These are phyloP conservation scores for Backusella australiensis DNA, from an alignment of 192 early-diverging fungal genomes.

Conservation along the genomic window DNA sequence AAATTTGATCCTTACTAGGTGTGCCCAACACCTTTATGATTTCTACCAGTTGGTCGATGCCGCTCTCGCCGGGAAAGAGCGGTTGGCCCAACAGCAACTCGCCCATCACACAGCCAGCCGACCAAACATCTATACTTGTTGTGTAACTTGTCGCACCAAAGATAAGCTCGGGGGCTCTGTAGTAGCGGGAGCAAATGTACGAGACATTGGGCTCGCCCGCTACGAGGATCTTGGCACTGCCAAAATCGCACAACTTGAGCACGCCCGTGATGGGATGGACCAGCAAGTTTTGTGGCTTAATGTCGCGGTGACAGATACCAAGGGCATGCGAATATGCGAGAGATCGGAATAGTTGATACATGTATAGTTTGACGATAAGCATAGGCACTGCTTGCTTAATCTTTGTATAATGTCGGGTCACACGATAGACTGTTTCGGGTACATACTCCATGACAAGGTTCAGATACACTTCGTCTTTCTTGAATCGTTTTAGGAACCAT, in stretches of 20 bases:
- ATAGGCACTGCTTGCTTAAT: constrained; percentile 89
- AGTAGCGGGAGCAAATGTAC: constrained; percentile 96
- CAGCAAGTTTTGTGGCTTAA: constrained; percentile 97
- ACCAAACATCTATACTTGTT: constrained; percentile 89
- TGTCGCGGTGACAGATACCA: constrained; percentile 97
- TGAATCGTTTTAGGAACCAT: constrained; percentile 7
- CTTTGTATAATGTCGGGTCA: constrained; percentile 83
- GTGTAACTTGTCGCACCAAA: constrained; percentile 93
- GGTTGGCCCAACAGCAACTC: constrained; percentile 90
- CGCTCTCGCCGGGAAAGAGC: constrained; percentile 93
- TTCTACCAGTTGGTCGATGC: constrained; percentile 96
- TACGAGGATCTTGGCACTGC: constrained; percentile 90
- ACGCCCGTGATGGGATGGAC: constrained; percentile 83
- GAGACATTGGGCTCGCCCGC: constrained; percentile 95
- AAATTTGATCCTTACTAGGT: constrained; percentile 91
- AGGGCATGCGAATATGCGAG: constrained; percentile 94
- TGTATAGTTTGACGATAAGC: constrained; percentile 91
- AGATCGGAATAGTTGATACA: constrained; percentile 96
- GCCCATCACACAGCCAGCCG: constrained; percentile 92
- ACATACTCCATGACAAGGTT: constrained; percentile 93
- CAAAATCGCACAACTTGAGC: constrained; percentile 96
- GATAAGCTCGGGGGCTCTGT: constrained; percentile 92
- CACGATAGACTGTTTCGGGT: constrained; percentile 92
- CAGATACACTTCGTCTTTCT: constrained; percentile 90
- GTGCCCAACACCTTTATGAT: constrained; percentile 98